Conservation (phyloP, 148 eudicot species). For the Amaranthus palmeri region DNA sequence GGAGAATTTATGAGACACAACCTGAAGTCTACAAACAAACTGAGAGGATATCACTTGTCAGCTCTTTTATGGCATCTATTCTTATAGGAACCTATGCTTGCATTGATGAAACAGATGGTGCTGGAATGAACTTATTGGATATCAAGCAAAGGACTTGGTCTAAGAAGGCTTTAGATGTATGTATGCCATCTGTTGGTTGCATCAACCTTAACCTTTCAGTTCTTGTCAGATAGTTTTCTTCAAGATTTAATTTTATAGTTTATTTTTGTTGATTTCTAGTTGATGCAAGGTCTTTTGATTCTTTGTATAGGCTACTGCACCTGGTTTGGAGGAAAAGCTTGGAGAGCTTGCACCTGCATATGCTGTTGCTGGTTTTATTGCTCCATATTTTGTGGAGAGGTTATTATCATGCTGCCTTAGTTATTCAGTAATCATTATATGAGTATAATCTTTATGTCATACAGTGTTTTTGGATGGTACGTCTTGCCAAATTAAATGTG, state of each 20-base stretch:
- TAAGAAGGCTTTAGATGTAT: conserved; percentile 63
- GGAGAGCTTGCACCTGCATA: conserved; percentile 86
- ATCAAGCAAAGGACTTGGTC: conserved; percentile 76
- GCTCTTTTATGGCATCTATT: conserved; percentile 83
- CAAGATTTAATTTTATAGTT: not conserved
- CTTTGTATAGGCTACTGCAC: conserved; percentile 74
- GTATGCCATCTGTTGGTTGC: conserved; percentile 29
- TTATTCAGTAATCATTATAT: not conserved
- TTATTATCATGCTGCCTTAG: conserved; percentile 21
- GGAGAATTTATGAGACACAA: conserved; percentile 65
- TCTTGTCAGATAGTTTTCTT: not conserved
- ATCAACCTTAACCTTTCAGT: not conserved
- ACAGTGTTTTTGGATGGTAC: not conserved
- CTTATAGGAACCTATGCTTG: conserved; percentile 71
- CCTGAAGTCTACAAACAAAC: conserved; percentile 58
- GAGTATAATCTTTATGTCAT: not conserved
- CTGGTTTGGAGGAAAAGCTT: conserved; percentile 72
- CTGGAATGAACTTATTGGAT: conserved; percentile 96
- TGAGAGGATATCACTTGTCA: conserved; percentile 87
- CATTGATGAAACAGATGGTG: conserved; percentile 93
- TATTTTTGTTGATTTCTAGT: conserved; percentile 4
- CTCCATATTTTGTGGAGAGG: conserved; percentile 78
- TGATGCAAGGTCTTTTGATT: not conserved
- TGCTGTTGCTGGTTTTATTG: conserved; percentile 72
- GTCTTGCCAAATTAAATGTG: not conserved